These are phyloP conservation scores for Pythium phragmitis DNA, from an alignment of 352 stramenopile genomes.

Conservation along the genomic window DNA sequence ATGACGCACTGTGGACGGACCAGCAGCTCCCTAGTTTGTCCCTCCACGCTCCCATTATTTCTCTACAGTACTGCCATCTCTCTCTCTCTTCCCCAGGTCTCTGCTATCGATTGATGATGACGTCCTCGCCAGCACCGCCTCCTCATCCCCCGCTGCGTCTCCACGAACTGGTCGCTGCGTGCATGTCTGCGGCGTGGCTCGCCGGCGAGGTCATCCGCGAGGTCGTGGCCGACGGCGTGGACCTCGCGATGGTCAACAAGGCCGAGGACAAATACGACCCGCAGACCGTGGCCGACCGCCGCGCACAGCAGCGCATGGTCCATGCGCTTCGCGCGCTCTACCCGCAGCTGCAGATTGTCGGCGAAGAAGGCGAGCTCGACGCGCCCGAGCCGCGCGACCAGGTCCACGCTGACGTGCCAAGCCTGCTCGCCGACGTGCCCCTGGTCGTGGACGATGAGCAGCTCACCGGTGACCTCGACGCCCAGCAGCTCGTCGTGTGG, in stretches of 20 bases:
- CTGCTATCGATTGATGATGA: not conserved
- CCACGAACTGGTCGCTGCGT: conserved; percentile 50
- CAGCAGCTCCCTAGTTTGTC: not conserved
- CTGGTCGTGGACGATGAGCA: conserved; percentile 18
- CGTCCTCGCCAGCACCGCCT: conserved; percentile 9
- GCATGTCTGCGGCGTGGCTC: conserved; percentile 48
- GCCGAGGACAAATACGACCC: conserved; percentile 70
- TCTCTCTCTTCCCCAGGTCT: not conserved
- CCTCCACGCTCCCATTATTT: not conserved
- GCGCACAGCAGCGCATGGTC: conserved; percentile 72
- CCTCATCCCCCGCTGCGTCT: conserved; percentile 16
- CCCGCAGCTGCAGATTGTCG: conserved; percentile 54
- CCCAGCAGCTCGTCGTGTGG: conserved; percentile 64
- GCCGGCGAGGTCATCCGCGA: conserved; percentile 70
- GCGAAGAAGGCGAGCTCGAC: conserved; percentile 70
- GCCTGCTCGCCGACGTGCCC: conserved; percentile 24
- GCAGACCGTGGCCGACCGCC: conserved; percentile 74
- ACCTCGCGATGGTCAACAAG: conserved; percentile 77
- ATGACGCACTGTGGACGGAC: not conserved
- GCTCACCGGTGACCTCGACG: conserved; percentile 33
- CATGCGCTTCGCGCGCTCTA: conserved; percentile 56
- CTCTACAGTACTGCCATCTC: not conserved
- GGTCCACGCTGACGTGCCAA: conserved; percentile 42
- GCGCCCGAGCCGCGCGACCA: conserved; percentile 43
- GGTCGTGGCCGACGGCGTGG: conserved; percentile 48